Evolutionary conservation across 768 basidiomycete genomes (phyloP), one percentile per base, ranked within the genome.

Genomic region (Podaxis pistillaris): DNA sequence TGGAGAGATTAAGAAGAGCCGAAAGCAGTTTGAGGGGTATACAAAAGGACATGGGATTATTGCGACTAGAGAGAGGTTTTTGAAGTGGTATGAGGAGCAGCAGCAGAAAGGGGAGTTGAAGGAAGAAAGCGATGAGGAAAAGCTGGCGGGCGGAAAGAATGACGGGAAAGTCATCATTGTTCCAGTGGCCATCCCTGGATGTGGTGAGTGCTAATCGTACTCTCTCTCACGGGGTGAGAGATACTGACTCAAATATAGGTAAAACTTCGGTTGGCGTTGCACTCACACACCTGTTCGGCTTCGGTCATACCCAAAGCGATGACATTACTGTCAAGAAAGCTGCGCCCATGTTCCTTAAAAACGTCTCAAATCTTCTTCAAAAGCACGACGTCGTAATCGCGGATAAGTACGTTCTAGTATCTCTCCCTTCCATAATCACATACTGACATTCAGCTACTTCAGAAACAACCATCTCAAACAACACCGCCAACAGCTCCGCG

Each of bases 261-360:
- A 98, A 98, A 79, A 98, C 96, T 0, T 76, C 91, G 0, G 80
- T 98, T 12, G 81, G 91, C 0, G 78, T 97, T 17, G 94, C 93
- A 1, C 82, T 98, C 17, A 66, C 80, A 2, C 81, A 89, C 58
- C 81, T 99, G 2, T 98, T 96, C 68, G 84, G 82, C 0, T 96
- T 94, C 63, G 94, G 83, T 1, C 97, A 98, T 71, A 94, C 92
- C 0, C 97, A 98, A 71, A 93, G 90, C 69, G 97, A 99, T 71
- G 93, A 98, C 69, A 83, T 98, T 3, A 78, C 80, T 44, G 82
- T 72, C 40, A 98, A 94, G 76, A 94, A 89, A 71, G 57, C 89
- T 1, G 93, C 81, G 0, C 80, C 87, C 0, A 64, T 71, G 2
- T 96, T 96, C 71, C 69, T 93, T 58, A 86, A 79, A 71, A 95